A percentile compares a stretch with the other conserved stretches of the same genome.
Evolutionary conservation across 2,329 filamentous ascomycete genomes (phyloP).

Genomic region (Alternaria sp.): DNA sequence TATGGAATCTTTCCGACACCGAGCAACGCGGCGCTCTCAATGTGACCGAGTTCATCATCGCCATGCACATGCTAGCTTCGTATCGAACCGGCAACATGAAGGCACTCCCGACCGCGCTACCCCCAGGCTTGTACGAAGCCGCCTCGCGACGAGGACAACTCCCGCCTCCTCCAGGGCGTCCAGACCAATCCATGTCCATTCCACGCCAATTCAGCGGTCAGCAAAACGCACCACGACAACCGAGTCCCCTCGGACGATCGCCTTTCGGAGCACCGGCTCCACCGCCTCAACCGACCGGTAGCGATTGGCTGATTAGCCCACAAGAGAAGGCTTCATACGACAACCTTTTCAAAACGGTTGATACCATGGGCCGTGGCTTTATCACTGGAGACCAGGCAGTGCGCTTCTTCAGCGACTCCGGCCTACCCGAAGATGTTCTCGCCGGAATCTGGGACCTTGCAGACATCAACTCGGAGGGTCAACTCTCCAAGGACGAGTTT

Average conservation of each 20-base stretch:
- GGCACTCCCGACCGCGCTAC: conserved; percentile 79
- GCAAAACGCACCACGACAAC: conserved; percentile 61
- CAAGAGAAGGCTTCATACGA: conserved; percentile 90
- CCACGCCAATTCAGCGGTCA: conserved; percentile 82
- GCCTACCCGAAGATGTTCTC: conserved; percentile 84
- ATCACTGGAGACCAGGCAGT: conserved; percentile 96
- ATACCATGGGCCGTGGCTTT: conserved; percentile 79
- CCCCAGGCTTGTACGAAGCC: conserved; percentile 87
- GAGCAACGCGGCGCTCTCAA: conserved; percentile 89
- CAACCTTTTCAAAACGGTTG: conserved; percentile 81
- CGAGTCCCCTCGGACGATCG: conserved; percentile 64
- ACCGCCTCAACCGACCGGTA: conserved; percentile 63
- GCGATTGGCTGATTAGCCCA: conserved; percentile 83
- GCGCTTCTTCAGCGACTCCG: conserved; percentile 90
- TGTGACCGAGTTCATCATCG: conserved; percentile 92
- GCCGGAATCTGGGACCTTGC: conserved; percentile 98
- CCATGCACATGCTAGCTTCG: conserved; percentile 95
- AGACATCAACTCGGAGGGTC: conserved; percentile 89
- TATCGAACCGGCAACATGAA: conserved; percentile 85
- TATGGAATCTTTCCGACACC: conserved; percentile 94
- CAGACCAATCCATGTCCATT: conserved; percentile 67
- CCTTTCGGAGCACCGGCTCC: conserved; percentile 60
- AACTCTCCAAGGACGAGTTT: conserved; percentile 87
- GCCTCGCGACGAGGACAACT: conserved; percentile 69
- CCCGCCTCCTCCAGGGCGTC: conserved; percentile 55